Base-by-base conservation (phyloP, 768 basidiomycete species). In the Kwoniella sp. region DNA sequence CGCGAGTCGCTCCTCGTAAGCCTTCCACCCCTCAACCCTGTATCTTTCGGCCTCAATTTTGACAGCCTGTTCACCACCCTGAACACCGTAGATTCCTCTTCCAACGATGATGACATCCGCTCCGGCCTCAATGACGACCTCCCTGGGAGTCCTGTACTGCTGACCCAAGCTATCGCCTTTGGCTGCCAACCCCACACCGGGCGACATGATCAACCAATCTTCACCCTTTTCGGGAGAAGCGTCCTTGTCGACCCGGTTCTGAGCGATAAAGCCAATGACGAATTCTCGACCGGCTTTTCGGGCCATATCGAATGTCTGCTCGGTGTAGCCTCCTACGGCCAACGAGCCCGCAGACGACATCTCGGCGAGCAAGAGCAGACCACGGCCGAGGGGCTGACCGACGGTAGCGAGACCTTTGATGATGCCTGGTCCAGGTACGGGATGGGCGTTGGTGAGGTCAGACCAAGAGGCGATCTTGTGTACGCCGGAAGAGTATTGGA, bases 91-190 rank as follows among this genome's bases (percentile, higher is more conserved):
- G 41, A 99, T 89, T 0, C 96, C 96, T 65, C 96, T 84, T 29
- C 96, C 96, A 52, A 99, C 96, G 65, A 99, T 98, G 77, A 98
- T 98, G 23, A 98, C 86, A 82, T 99, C 96, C 79, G 91, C 91
- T 29, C 93, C 94, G 51, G 86, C 86, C 51, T 89, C 87, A 20
- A 86, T 76, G 29, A 99, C 83, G 26, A 94, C 94, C 78, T 94
- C 85, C 31, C 85, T 82, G 1, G 96, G 96, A 2, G 93, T 93
- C 61, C 92, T 84, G 80, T 98, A 98, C 79, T 96, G 93, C 81
- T 98, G 95, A 20, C 94, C 96, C 88, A 93, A 89, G 11, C 83
- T 82, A 79, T 97, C 96, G 8, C 90, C 90, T 60, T 85, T 87
- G 13, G 79, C 76, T 68, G 91, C 91, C 52, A 97, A 83, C 15